Evolutionary conservation across 1,284 basidiomycete genomes (phyloP).

Genomic region (Irpex lacteus): DNA sequence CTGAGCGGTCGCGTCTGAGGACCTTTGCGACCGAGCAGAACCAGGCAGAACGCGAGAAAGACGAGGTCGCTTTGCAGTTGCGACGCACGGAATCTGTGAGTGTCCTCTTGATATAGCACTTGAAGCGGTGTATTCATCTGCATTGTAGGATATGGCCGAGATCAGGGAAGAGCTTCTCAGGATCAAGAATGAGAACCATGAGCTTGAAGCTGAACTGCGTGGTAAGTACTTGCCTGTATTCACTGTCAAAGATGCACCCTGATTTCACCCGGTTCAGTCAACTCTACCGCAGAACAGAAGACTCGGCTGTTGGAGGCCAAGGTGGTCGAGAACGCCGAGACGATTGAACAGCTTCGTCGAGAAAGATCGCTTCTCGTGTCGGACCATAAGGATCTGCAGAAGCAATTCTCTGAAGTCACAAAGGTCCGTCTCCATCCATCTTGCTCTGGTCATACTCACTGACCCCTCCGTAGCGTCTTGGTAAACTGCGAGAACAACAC

Average conservation of each 20-base stretch:
- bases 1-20: conserved; percentile 63
- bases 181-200: conserved; percentile 66
- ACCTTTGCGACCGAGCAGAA: conserved; percentile 61
- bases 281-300: conserved; percentile 65
- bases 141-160: conserved; percentile 67
- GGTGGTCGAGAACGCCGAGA: conserved; percentile 61
- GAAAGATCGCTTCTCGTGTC: conserved; percentile 64
- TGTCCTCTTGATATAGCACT: not conserved
- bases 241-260: no score
- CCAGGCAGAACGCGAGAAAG: conserved; percentile 58
- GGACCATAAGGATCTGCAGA: conserved; percentile 71
- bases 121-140: not conserved
- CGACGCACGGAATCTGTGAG: conserved; percentile 67
- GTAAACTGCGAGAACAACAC: conserved; percentile 59
- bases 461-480: conserved; percentile 43
- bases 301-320: conserved; percentile 61
- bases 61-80: conserved; percentile 57
- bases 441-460: not conserved
- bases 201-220: conserved; percentile 66
- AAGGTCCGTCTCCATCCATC: conserved; percentile 44
- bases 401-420: conserved; percentile 57
- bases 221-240: conserved; percentile 34
- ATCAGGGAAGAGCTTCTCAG: conserved; percentile 64
- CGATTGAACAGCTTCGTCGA: conserved; percentile 69
- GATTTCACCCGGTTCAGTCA: conserved; percentile 34